These are phyloP conservation scores for Glebionis coronaria DNA, from an alignment of 129 eudicot species.

Conservation along the genomic window DNA sequence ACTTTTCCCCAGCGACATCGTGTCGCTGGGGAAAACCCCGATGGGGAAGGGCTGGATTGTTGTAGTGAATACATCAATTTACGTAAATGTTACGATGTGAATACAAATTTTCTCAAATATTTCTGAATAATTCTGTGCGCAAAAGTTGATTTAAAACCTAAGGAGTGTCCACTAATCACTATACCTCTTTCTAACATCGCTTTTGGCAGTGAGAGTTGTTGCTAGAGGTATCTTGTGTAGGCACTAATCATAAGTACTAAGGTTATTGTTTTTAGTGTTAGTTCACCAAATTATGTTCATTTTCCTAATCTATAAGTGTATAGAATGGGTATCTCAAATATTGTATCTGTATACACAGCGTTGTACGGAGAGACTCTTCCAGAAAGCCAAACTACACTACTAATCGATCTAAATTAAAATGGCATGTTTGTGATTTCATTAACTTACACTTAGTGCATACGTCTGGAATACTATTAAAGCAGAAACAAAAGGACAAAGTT, in stretches of 20 bases:
- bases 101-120: too few relatives aligned
- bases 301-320: background rate
- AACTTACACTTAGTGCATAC: conserved; percentile 3
- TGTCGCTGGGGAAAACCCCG: too few relatives aligned
- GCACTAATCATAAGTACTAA: background rate
- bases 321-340: background rate
- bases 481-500: background rate
- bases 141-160: too few relatives aligned
- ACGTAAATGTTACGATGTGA: too few relatives aligned
- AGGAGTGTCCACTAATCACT: too few relatives aligned
- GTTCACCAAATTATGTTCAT: background rate
- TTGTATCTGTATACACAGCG: background rate
- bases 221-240: too few relatives aligned
- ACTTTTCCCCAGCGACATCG: too few relatives aligned
- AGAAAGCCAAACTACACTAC: background rate
- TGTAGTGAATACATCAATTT: too few relatives aligned
- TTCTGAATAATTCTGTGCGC: too few relatives aligned
- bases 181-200: too few relatives aligned
- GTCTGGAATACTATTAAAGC: background rate
- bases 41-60: too few relatives aligned
- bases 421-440: background rate
- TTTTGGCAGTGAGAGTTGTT: too few relatives aligned
- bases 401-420: background rate
- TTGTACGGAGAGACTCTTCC: background rate
- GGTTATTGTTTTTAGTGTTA: background rate